Evolutionary conservation across 169 alveolate genomes (phyloP), one percentile per base, ranked within the genome.

Genomic region (Plasmodium relictum): DNA sequence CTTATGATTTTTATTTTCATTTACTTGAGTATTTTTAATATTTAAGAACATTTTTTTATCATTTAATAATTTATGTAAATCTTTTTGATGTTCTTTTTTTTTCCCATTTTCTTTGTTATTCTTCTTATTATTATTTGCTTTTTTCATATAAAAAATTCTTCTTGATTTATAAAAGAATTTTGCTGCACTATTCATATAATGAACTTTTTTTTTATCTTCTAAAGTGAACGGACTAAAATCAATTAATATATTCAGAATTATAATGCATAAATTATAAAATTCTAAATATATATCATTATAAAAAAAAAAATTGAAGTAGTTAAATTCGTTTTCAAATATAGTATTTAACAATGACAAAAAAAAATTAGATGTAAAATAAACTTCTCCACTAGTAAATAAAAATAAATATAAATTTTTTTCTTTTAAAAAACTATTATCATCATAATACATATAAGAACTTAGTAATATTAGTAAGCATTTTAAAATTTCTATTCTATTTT

Each of bases 371-470:
- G 71, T 85, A 54, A 42, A 70, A 37, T 41, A 85, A 7, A 85
- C 48, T 9, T 85, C 87, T 20, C 92, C 92, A 45, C 92, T 85
- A 9, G 92, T 85, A 85, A 85, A 85, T 24, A 85, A 74, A 58
- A 56, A 85, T 26, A 85, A 73, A 24, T 24, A 71, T 10, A 85
- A 20, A 70, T 85, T 85, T 70, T 85, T 85, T 54, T 85, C 87
- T 58, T 85, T 71, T 62, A 85, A 62, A 73, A 65, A 85, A 8
- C 56, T 85, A 10, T 42, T 45, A 59, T 85, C 18, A 73, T 85
- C 74, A 44, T 24, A 37, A 85, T 85, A 85, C 42, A 85, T 48
- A 65, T 85, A 85, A 6, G 92, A 70, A 50, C 92, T 85, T 85
- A 85, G 44, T 31, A 85, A 65, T 48, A 85, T 70, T 85, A 85